Evolutionary conservation across 2,329 filamentous ascomycete species (phyloP), one percentile per base, ranked within the genome.

Genomic region (Aspergillus fumigatiaffinis): DNA sequence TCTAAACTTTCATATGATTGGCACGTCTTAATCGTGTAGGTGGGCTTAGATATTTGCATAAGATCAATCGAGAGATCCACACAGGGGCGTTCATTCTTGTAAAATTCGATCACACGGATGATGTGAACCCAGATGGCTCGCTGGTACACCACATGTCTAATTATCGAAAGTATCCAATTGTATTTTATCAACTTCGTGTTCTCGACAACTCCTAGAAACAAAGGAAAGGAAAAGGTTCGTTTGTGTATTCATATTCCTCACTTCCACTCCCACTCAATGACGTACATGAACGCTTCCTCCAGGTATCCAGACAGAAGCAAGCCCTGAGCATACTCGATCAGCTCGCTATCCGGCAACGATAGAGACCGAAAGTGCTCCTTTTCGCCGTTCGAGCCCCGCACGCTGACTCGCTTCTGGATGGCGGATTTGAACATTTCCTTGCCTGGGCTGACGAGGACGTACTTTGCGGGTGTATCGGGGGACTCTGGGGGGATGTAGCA

Each of bases 301-400:
- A 67, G 48, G 52, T 68, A 69, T 14, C 66, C 66, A 25, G 56
- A 60, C 10, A 69, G 51, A 12, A 65, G 53, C 21, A 70, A 29
- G 0, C 68, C 68, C 60, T 71, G 68, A 3, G 66, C 63, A 61
- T 68, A 70, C 57, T 71, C 68, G 29, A 70, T 68, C 8, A 71
- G 60, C 10, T 69, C 65, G 6, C 56, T 49, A 51, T 63, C 62
- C 3, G 68, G 68, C 17, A 68, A 10, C 3, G 63, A 53, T 7
- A 68, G 53, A 4, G 59, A 52, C 14, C 51, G 64, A 50, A 69
- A 68, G 2, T 58, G 60, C 35, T 69, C 66, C 20, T 57, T 60
- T 20, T 67, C 63, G 20, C 66, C 66, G 14, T 51, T 58, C 1
- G 63, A 61, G 35, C 63, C 56, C 6, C 68, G 64, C 26, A 66